phyloP scores from a whole-genome alignment of 129 eudicot species.

The Flaveria brownii region DNA sequence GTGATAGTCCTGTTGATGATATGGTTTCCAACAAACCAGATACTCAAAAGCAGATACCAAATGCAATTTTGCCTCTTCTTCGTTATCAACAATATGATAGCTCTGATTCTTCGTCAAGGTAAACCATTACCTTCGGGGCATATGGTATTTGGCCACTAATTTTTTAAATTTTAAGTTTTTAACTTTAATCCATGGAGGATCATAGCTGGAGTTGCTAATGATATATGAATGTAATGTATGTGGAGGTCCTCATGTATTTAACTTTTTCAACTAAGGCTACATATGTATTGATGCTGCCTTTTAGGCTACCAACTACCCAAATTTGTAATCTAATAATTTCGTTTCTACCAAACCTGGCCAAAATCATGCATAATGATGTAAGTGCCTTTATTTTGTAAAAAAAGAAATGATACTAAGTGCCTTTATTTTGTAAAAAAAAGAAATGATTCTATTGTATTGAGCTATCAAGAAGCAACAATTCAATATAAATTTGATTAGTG shows the following conservation, averaged over 20 bases:
- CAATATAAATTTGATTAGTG: background rate
- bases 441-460: background rate
- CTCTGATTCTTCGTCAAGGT: constrained; percentile 93
- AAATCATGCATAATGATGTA: background rate
- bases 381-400: background rate
- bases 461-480: background rate
- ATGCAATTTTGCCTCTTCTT: constrained; percentile 66
- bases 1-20: constrained; percentile 36
- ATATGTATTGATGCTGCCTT: background rate
- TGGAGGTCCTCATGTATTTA: background rate
- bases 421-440: background rate
- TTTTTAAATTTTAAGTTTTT: constrained; percentile 3
- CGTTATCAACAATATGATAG: constrained; percentile 74
- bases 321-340: background rate
- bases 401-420: background rate
- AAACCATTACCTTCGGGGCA: constrained; percentile 19
- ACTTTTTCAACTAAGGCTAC: background rate
- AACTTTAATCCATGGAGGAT: constrained; percentile 4
- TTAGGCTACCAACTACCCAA: background rate
- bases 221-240: background rate
- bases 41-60: constrained; percentile 55
- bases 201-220: constrained; percentile 13
- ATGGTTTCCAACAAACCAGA: constrained; percentile 39
- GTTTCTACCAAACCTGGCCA: background rate
- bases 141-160: background rate